Percentiles rank a stretch among this genome's conserved stretches.
phyloP scores from a whole-genome alignment of 805 yeast species.

The Limtongozyma cylindracea region DNA sequence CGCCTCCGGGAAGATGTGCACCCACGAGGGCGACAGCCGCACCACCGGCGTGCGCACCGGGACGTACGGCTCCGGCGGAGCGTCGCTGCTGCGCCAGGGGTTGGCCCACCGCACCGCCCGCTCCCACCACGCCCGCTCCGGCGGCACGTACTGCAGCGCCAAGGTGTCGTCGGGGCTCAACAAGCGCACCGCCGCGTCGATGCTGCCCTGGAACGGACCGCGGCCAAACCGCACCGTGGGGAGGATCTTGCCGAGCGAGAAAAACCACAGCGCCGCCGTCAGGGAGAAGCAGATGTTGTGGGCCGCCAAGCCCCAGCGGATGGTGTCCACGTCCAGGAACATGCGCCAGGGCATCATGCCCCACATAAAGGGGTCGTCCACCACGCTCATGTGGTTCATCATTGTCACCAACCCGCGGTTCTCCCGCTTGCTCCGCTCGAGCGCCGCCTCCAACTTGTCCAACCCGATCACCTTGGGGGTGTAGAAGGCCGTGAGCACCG shows the following conservation, averaged over 20 bases:
- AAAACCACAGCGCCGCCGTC: conserved; percentile 26
- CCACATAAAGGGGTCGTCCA: conserved; percentile 85
- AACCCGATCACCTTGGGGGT: conserved; percentile 34
- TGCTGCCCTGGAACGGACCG: conserved; percentile 79
- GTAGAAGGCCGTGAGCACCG: conserved; percentile 33
- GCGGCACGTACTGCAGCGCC: conserved; percentile 14
- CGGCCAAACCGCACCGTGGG: conserved; percentile 73
- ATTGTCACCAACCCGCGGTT: conserved; percentile 60
- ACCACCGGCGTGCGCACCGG: conserved; percentile 24
- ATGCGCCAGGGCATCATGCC: conserved; percentile 59
- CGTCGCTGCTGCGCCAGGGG: background rate
- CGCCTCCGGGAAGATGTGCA: conserved; percentile 89
- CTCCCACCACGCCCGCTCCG: too few relatives aligned
- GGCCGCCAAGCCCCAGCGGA: conserved; percentile 93
- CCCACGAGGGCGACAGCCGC: conserved; percentile 56
- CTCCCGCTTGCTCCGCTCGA: conserved; percentile 35
- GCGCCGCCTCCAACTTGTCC: conserved; percentile 37
- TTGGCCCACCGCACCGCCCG: too few relatives aligned
- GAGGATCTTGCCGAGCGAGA: conserved; percentile 73
- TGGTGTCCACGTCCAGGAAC: conserved; percentile 31
- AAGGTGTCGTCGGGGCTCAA: conserved; percentile 56
- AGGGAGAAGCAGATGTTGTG: conserved; percentile 65
- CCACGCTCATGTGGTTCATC: conserved; percentile 82
- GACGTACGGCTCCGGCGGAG: conserved; percentile 8
- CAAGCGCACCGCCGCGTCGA: conserved; percentile 68